Evolutionary conservation across 2,329 filamentous ascomycete genomes (phyloP), one percentile per base, ranked within the genome.

Genomic region (Botryosphaeria dothidea): DNA sequence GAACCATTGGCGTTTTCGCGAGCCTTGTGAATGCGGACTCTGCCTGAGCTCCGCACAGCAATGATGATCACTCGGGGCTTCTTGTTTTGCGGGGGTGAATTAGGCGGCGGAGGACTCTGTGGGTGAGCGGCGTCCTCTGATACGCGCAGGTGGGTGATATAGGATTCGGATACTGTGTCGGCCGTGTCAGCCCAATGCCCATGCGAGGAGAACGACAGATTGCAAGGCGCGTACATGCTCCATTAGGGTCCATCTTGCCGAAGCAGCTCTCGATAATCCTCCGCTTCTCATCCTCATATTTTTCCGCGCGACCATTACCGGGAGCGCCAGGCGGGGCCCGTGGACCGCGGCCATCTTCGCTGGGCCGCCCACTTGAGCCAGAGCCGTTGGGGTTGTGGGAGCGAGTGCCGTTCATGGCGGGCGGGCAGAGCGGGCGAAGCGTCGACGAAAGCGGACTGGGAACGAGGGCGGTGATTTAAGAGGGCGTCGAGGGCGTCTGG

Each of bases 181-280:
- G 61, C 52, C 15, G 38, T 61, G 41, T 65, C 62, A 65, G 62
- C 62, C 43, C 52, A 51, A 52, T 49, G 45, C 21, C 58, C 25
- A 29, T 34, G 56, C 38, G 56, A 46, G 56, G 46, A 34, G 56
- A 62, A 52, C 58, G 31, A 49, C 46, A 45, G 36, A 54, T 64
- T 65, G 54, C 54, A 45, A 25, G 19, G 56, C 66, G 86, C 90
- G 75, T 85, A 96, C 92, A 84, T 66, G 92, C 90, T 70, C 93
- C 93, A 79, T 96, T 92, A 46, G 87, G 85, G 75, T 98, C 95
- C 73, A 89, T 90, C 82, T 96, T 97, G 77, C 83, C 86, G 82
- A 98, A 99, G 81, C 93, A 97, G 79, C 92, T 97, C 68, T 96
- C 91, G 69, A 96, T 90, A 73, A 99, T 97, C 76, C 95, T 88